Conservation (phyloP, 352 stramenopile species). For the Phytopythium cucurbitacearum region DNA sequence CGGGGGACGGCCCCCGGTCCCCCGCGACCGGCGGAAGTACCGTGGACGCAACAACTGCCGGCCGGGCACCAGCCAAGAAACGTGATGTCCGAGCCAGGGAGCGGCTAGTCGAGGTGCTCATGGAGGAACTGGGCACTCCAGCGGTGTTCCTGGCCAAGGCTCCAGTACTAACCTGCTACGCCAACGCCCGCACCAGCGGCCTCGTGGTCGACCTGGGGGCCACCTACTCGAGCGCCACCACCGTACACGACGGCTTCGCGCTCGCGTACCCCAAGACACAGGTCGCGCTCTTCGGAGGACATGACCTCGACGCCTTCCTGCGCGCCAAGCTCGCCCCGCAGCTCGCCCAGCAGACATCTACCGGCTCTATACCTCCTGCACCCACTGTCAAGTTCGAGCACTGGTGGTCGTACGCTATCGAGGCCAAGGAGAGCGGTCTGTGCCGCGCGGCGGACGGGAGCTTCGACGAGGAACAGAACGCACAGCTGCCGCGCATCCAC, state of each 20-base stretch:
- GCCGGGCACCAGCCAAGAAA: slow-evolving; percentile 42
- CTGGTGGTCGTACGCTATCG: slow-evolving; percentile 51
- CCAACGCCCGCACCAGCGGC: slow-evolving; percentile 75
- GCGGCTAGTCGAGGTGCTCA: slow-evolving; percentile 74
- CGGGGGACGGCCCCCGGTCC: slow-evolving; percentile 1
- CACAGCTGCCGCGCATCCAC: slow-evolving; percentile 66
- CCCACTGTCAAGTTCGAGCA: slow-evolving; percentile 13
- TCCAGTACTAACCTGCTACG: slow-evolving; percentile 77
- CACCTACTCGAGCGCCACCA: slow-evolving; percentile 73
- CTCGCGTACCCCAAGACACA: slow-evolving; percentile 63
- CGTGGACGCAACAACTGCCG: slow-evolving; percentile 6
- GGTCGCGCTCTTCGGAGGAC: slow-evolving; percentile 49
- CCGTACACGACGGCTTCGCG: slow-evolving; percentile 76
- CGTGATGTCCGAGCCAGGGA: slow-evolving; percentile 47
- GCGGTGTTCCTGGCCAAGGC: slow-evolving; percentile 83
- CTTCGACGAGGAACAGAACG: slow-evolving; percentile 72
- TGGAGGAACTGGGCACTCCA: slow-evolving; percentile 71
- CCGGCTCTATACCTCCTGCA: background rate
- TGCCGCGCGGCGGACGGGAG: slow-evolving; percentile 65
- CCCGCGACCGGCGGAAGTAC: background rate
- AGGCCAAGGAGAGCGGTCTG: slow-evolving; percentile 72
- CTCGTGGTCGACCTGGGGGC: slow-evolving; percentile 79
- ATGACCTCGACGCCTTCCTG: slow-evolving; percentile 66
- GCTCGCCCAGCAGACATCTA: slow-evolving; percentile 8
- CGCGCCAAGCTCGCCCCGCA: slow-evolving; percentile 46